Evolutionary conservation across 192 early-diverging fungal species (phyloP).

Genomic region (Gigaspora rosea): DNA sequence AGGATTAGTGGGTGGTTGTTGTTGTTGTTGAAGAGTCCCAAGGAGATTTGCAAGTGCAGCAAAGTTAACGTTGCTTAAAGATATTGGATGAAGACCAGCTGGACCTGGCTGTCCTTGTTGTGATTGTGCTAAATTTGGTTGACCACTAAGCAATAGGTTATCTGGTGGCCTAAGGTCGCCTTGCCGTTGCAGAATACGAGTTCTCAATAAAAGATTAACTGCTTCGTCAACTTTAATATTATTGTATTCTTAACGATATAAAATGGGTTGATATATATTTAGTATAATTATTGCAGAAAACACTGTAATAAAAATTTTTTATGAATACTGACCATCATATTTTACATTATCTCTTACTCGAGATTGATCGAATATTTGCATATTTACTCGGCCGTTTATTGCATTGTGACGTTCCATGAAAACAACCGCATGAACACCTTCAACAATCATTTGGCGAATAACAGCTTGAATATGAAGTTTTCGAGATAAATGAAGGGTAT

Average conservation of each 20-base stretch:
- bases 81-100: slow-evolving; percentile 12
- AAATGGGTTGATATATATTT: neutral
- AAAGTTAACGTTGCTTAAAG: slow-evolving; percentile 35
- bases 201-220: slow-evolving; percentile 27
- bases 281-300: slow-evolving; percentile 1
- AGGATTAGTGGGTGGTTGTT: neutral
- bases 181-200: slow-evolving; percentile 17
- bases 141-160: slow-evolving; percentile 26
- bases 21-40: slow-evolving; percentile 31
- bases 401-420: slow-evolving; percentile 26
- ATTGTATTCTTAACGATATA: slow-evolving; percentile 28
- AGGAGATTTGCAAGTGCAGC: slow-evolving; percentile 34
- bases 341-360: slow-evolving; percentile 34
- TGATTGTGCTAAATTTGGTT: slow-evolving; percentile 8
- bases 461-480: slow-evolving; percentile 31
- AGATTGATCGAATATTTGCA: slow-evolving; percentile 37
- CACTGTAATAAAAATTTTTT: neutral
- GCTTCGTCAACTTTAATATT: slow-evolving; percentile 37
- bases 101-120: slow-evolving; percentile 21
- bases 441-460: slow-evolving; percentile 38
- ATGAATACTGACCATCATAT: slow-evolving; percentile 35
- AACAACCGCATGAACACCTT: slow-evolving; percentile 36
- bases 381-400: slow-evolving; percentile 27
- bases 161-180: slow-evolving; percentile 10
- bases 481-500: slow-evolving; percentile 33